Evolutionary conservation across 2,329 filamentous ascomycete genomes (phyloP).

Genomic region (Clonostachys chloroleuca): DNA sequence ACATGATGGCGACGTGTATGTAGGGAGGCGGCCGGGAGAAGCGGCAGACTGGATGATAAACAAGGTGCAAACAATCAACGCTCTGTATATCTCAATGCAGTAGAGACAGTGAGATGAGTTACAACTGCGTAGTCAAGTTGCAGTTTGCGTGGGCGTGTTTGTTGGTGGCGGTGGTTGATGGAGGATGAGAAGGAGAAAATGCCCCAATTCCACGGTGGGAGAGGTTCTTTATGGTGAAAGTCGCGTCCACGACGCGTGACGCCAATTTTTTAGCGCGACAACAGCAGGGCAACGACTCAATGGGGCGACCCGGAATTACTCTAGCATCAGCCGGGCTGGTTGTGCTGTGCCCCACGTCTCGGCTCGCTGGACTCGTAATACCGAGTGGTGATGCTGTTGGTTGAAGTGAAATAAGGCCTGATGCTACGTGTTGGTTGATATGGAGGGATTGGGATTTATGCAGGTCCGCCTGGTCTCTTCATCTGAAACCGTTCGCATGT

Average conservation of each 20-base stretch:
- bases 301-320: conserved; percentile 10
- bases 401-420: not conserved
- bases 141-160: not conserved
- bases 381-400: not conserved
- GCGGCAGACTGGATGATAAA: conserved; percentile 9
- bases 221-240: conserved; percentile 27
- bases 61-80: conserved; percentile 3
- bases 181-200: conserved; percentile 2
- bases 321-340: conserved; percentile 1
- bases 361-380: not conserved
- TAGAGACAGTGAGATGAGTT: too few species aligned
- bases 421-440: too few species aligned
- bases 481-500: too few species aligned
- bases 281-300: conserved; percentile 9
- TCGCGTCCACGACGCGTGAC: conserved; percentile 11
- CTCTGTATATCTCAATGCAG: too few species aligned
- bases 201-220: conserved; percentile 12
- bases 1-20: conserved; percentile 34
- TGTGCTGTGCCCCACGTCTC: not conserved
- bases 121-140: too few species aligned
- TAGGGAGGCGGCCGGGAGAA: conserved; percentile 11
- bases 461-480: too few species aligned
- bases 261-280: conserved; percentile 15
- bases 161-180: conserved; percentile 8
- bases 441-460: too few species aligned